A percentile compares a stretch with the other conserved stretches of the same genome.
These are phyloP conservation scores for Tetracladium setigerum DNA, from an alignment of 495 filamentous ascomycete species.

Conservation along the genomic window DNA sequence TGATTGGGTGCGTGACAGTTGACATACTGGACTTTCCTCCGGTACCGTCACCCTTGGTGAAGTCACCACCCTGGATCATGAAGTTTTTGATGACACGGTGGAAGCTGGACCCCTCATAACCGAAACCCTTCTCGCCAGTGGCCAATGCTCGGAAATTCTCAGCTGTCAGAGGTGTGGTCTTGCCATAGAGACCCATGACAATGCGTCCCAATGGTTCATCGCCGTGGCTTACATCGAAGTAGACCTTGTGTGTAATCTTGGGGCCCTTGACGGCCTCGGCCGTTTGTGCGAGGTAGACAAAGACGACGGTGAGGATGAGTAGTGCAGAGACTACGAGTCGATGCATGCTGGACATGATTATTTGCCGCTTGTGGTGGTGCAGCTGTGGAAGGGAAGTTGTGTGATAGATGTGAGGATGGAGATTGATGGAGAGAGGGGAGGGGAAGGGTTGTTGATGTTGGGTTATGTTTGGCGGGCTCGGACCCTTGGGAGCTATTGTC, in stretches of 20 bases:
- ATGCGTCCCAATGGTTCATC: constrained; percentile 78
- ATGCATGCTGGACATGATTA: constrained; percentile 47
- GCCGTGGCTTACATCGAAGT: constrained; percentile 90
- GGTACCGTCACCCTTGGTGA: constrained; percentile 92
- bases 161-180: constrained; percentile 93
- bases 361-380: constrained; percentile 1
- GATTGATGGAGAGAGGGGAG: not conserved
- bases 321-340: constrained; percentile 57
- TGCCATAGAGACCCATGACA: constrained; percentile 93
- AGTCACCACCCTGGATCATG: constrained; percentile 99
- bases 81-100: constrained; percentile 98
- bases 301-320: constrained; percentile 63
- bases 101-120: constrained; percentile 92
- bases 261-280: constrained; percentile 77
- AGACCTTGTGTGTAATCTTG: constrained; percentile 96
- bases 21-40: constrained; percentile 83
- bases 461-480: too few relatives aligned
- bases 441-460: too few relatives aligned
- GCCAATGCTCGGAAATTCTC: constrained; percentile 98
- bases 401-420: not conserved
- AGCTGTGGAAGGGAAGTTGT: not conserved
- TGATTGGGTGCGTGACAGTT: not conserved
- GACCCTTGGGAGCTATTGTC: constrained; percentile 1
- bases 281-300: constrained; percentile 65
- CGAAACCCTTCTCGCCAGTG: constrained; percentile 95